phyloP scores from a whole-genome alignment of 768 basidiomycete species.

The Fomitopsis pulvina region DNA sequence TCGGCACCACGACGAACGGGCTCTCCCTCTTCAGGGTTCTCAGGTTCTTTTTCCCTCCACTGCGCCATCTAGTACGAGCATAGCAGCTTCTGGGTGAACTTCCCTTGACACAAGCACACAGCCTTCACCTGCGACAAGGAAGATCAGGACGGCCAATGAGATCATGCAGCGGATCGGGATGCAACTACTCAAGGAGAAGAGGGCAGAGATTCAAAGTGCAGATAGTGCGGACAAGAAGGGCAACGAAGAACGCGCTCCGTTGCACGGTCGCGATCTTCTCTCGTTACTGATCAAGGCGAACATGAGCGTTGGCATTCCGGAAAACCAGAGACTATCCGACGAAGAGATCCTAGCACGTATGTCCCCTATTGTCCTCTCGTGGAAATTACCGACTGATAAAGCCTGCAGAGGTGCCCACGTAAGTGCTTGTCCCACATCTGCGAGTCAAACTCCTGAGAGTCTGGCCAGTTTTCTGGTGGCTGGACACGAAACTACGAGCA shows the following conservation, averaged over 20 bases:
- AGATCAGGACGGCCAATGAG: slow-evolving; percentile 3
- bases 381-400: background rate
- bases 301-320: slow-evolving; percentile 51
- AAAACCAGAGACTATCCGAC: slow-evolving; percentile 50
- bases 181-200: slow-evolving; percentile 21
- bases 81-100: background rate
- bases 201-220: slow-evolving; percentile 3
- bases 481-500: slow-evolving; percentile 37
- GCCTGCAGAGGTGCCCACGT: slow-evolving; percentile 13
- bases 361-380: slow-evolving; percentile 12
- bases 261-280: slow-evolving; percentile 42
- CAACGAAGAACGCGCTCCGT: slow-evolving; percentile 21
- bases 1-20: slow-evolving; percentile 3
- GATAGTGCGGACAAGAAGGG: slow-evolving; percentile 13
- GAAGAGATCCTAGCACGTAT: slow-evolving; percentile 54
- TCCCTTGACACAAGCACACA: background rate
- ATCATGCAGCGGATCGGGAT: slow-evolving; percentile 23
- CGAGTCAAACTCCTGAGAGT: background rate
- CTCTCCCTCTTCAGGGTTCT: background rate
- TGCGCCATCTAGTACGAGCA: slow-evolving; percentile 14
- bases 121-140: background rate
- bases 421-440: background rate
- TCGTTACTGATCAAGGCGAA: slow-evolving; percentile 59
- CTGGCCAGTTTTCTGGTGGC: slow-evolving; percentile 23
- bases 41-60: slow-evolving; percentile 11